Evolutionary conservation across 208 protist species (phyloP), one percentile per base, ranked within the genome.

Genomic region (Blastocrithidia nonstop): DNA sequence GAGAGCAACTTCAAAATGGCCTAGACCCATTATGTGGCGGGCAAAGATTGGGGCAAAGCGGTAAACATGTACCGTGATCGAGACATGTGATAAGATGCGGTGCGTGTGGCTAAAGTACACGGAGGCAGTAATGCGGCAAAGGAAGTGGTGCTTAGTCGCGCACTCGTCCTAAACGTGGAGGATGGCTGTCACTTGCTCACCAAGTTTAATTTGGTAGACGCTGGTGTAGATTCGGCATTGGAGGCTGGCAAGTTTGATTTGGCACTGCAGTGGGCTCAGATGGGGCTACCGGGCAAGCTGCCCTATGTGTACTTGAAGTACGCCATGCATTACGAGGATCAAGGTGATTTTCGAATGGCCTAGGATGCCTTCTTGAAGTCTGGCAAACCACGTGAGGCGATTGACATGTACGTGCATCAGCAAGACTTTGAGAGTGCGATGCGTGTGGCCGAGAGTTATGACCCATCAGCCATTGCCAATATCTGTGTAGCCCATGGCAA

Each of bases 51-150:
- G 94, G 93, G 94, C 51, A 59, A 81, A 3, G 96, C 94, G 19
- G 88, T 97, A 15, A 95, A 96, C 56, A 98, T 98, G 96, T 98
- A 98, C 81, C 72, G 93, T 40, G 87, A 90, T 37, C 69, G 66
- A 15, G 94, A 96, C 28, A 70, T 91, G 71, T 98, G 95, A 94
- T 93, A 98, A 35, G 96, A 98, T 49, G 96, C 96, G 3, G 93
- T 98, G 61, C 84, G 95, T 44, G 89, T 98, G 6, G 95, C 96
- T 9, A 96, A 97, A 69, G 64, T 79, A 43, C 79, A 96, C 61
- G 95, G 93, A 42, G 95, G 94, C 24, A 70, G 71, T 15, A 93
- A 85, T 56, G 86, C 88, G 3, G 72, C 88, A 9, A 93, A 92
- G 69, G 90, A 98, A 54, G 90, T 97, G 2, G 89, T 95, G 9